Evolutionary conservation across 1,284 basidiomycete genomes (phyloP).

Genomic region (Trichosporon sp.): DNA sequence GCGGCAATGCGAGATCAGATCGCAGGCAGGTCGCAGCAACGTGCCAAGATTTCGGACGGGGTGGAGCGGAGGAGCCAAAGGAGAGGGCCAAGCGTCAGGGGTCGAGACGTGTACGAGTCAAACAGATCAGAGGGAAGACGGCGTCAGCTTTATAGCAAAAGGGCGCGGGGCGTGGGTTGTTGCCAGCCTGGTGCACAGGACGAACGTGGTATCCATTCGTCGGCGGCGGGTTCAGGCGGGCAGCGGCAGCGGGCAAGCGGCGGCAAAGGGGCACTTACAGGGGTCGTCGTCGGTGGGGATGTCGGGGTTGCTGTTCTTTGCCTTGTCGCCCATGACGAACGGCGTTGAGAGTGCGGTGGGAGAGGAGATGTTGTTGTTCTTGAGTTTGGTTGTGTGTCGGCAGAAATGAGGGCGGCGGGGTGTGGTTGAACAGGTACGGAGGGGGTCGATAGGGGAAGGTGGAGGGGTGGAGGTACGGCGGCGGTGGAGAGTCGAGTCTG

Average conservation of each 20-base stretch:
- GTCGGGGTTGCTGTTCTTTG: slow-evolving; percentile 22
- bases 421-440: not conserved
- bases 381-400: not conserved
- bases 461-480: not conserved
- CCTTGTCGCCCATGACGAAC: slow-evolving; percentile 25
- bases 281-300: slow-evolving; percentile 34
- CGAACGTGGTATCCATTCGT: slow-evolving; percentile 1
- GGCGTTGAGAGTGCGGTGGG: not conserved
- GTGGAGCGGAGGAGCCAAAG: not conserved
- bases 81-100: not conserved
- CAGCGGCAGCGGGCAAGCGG: slow-evolving; percentile 2
- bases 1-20: not conserved
- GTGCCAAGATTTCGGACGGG: slow-evolving; percentile 1
- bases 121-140: not conserved
- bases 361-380: not conserved
- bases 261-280: slow-evolving; percentile 22
- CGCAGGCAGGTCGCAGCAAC: slow-evolving; percentile 14
- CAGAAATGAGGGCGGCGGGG: not conserved
- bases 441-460: not conserved
- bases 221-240: not conserved
- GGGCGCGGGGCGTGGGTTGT: not conserved
- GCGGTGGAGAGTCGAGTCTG: not conserved
- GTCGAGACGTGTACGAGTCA: not conserved
- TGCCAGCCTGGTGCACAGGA: not conserved
- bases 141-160: slow-evolving; percentile 5